Evolutionary conservation across 805 yeast species (phyloP), one percentile per base, ranked within the genome.

Genomic region (Zygotorulaspora chibaensis): DNA sequence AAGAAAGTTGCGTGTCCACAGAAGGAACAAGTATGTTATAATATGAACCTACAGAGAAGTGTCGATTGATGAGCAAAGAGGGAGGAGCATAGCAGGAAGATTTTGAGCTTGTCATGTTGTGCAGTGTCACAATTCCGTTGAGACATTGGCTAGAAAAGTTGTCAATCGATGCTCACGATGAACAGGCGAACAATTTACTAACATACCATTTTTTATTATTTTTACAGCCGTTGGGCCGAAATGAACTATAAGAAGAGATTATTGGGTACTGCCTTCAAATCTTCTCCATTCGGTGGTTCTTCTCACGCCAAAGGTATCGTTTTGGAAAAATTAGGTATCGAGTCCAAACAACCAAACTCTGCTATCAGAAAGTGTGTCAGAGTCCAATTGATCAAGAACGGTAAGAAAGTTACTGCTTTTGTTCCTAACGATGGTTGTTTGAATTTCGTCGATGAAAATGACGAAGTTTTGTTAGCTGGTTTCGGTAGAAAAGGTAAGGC

Each of bases 401-500:
- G 99, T 82, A 93, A 91, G 86, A 91, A 87, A 81, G 99, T 90
- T 65, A 93, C 99, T 70, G 99, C 99, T 76, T 93, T 93, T 95
- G 99, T 93, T 73, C 99, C 99, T 77, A 91, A 93, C 71, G 99
- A 93, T 80, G 99, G 99, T 91, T 93, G 99, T 84, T 80, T 93
- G 77, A 93, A 93, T 93, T 93, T 84, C 68, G 97, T 93, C 69
- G 99, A 93, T 75, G 98, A 93, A 82, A 93, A 93, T 83, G 99
- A 93, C 80, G 98, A 93, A 79, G 99, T 93, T 68, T 81, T 93
- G 70, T 83, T 93, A 68, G 98, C 99, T 70, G 99, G 99, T 84
- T 93, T 93, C 89, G 99, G 99, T 88, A 89, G 98, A 82, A 93
- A 96, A 84, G 99, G 99, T 83, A 93, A 93, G 84, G 99, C 99